These are phyloP conservation scores for Tuber borchii DNA, from an alignment of 495 filamentous ascomycete genomes.

Conservation along the genomic window DNA sequence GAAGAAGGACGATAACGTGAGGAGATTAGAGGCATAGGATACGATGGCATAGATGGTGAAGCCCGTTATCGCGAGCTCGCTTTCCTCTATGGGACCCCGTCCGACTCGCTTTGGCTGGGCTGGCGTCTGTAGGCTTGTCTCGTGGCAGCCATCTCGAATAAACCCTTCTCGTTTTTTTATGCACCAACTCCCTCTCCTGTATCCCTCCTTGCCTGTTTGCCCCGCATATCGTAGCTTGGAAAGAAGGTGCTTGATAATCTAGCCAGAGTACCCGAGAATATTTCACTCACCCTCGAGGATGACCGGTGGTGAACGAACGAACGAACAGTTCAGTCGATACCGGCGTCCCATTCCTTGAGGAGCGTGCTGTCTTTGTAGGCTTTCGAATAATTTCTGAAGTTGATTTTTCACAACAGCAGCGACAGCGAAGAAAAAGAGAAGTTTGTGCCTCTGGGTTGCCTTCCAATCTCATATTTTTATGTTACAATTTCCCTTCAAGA, in stretches of 20 bases:
- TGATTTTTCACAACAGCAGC: neutral
- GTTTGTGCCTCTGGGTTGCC: slow-evolving; percentile 12
- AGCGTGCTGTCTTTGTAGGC: slow-evolving; percentile 13
- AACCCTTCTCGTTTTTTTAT: slow-evolving; percentile 18
- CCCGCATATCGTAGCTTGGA: slow-evolving; percentile 21
- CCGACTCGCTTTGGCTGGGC: slow-evolving; percentile 2
- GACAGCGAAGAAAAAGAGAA: neutral
- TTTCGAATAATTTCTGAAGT: slow-evolving; percentile 20
- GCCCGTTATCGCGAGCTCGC: neutral
- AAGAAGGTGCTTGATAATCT: slow-evolving; percentile 34
- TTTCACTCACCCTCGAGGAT: slow-evolving; percentile 35
- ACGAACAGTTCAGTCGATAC: slow-evolving; percentile 21
- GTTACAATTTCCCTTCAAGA: slow-evolving; percentile 12
- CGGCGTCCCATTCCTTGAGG: slow-evolving; percentile 10
- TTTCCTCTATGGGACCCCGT: neutral
- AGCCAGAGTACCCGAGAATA: slow-evolving; percentile 33
- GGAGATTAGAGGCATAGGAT: slow-evolving; percentile 1
- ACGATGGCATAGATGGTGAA: neutral
- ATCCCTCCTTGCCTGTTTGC: slow-evolving; percentile 20
- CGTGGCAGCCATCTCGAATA: slow-evolving; percentile 31
- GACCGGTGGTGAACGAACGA: slow-evolving; percentile 25
- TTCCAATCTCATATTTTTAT: slow-evolving; percentile 12
- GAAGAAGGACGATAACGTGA: neutral
- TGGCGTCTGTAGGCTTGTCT: slow-evolving; percentile 18
- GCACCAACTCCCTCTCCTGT: neutral